Evolutionary conservation across 352 stramenopile species (phyloP).

Genomic region (Globisporangium acanthophoron): DNA sequence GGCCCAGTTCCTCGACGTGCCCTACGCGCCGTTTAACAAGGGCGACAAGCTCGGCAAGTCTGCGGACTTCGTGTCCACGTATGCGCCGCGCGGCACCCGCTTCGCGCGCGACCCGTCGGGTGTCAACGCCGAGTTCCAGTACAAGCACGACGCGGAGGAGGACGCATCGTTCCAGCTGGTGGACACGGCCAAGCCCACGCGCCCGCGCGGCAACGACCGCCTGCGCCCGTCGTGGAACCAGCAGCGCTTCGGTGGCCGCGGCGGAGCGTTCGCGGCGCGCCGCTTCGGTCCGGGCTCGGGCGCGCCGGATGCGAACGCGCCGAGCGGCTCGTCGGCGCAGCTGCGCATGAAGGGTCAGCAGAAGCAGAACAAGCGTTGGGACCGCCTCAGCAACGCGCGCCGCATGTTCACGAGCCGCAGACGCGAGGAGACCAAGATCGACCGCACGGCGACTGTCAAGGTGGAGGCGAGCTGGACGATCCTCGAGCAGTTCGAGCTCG

Average conservation of each 20-base stretch:
- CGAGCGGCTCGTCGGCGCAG: slow-evolving; percentile 45
- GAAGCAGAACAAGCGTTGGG: slow-evolving; percentile 85
- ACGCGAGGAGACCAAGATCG: slow-evolving; percentile 66
- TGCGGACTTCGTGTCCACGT: slow-evolving; percentile 91
- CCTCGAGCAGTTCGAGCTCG: slow-evolving; percentile 96
- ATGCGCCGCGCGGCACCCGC: slow-evolving; percentile 43
- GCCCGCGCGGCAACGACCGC: slow-evolving; percentile 70
- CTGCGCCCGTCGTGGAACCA: slow-evolving; percentile 83
- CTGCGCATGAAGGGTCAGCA: slow-evolving; percentile 80
- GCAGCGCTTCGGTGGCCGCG: slow-evolving; percentile 69
- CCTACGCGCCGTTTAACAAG: slow-evolving; percentile 95
- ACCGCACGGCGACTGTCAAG: slow-evolving; percentile 87
- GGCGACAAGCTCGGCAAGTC: slow-evolving; percentile 92
- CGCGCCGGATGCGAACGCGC: slow-evolving; percentile 28
- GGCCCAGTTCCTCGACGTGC: slow-evolving; percentile 90
- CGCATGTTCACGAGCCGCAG: slow-evolving; percentile 59
- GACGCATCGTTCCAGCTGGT: slow-evolving; percentile 92
- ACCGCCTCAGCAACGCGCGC: slow-evolving; percentile 71
- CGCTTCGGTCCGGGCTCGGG: slow-evolving; percentile 18
- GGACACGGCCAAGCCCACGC: slow-evolving; percentile 89
- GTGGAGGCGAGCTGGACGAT: slow-evolving; percentile 91
- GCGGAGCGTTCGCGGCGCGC: slow-evolving; percentile 29
- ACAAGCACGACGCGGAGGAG: slow-evolving; percentile 91
- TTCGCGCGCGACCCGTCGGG: slow-evolving; percentile 73
- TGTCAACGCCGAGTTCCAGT: slow-evolving; percentile 92